Evolutionary conservation across 495 filamentous ascomycete genomes (phyloP).

Genomic region (Mycothermus thermophilus): DNA sequence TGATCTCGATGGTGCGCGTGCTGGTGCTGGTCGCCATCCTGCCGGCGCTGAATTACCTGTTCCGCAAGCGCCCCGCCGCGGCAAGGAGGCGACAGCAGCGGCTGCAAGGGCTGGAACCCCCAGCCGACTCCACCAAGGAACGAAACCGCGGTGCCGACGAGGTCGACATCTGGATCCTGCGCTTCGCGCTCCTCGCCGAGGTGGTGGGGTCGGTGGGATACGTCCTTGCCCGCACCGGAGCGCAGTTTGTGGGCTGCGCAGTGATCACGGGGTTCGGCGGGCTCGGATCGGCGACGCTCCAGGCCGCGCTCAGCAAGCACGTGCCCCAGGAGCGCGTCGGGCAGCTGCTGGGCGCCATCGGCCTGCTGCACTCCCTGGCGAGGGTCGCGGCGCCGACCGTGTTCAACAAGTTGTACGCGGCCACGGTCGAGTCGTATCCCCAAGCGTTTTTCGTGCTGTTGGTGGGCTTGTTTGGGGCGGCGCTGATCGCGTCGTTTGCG

Average conservation of each 20-base stretch:
- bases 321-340: constrained; percentile 69
- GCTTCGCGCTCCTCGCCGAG: constrained; percentile 65
- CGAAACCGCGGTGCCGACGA: constrained; percentile 56
- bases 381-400: constrained; percentile 64
- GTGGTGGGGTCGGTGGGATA: constrained; percentile 63
- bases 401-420: constrained; percentile 74
- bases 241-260: constrained; percentile 51
- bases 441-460: constrained; percentile 75
- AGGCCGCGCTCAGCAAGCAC: constrained; percentile 78
- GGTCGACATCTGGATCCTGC: constrained; percentile 66
- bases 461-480: constrained; percentile 48
- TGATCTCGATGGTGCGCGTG: constrained; percentile 62
- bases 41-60: constrained; percentile 53
- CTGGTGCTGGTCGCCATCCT: constrained; percentile 58
- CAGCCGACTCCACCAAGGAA: constrained; percentile 19
- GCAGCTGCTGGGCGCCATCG: constrained; percentile 72
- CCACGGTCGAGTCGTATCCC: constrained; percentile 61
- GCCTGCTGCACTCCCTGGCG: constrained; percentile 70
- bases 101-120: too few relatives aligned
- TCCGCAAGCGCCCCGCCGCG: constrained; percentile 40
- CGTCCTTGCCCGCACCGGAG: constrained; percentile 41
- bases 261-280: constrained; percentile 63
- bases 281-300: constrained; percentile 68
- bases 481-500: constrained; percentile 51
- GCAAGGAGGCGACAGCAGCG: constrained; percentile 19